Percentiles rank a stretch among this genome's conserved stretches.
Evolutionary conservation across 2,329 filamentous ascomycete genomes (phyloP).

Genomic region (Phialophora macrospora): DNA sequence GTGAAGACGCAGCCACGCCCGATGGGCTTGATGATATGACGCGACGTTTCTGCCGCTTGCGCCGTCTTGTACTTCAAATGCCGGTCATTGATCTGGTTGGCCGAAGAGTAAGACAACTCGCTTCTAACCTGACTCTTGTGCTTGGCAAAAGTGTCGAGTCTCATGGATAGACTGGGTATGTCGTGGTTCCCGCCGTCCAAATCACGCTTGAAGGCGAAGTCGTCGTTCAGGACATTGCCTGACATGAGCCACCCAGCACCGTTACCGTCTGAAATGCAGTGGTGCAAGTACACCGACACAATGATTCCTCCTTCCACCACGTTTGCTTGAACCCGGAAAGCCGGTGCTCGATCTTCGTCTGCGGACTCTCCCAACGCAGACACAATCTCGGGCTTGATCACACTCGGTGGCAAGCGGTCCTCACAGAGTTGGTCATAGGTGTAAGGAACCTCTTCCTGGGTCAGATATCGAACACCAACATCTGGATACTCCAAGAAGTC

Average conservation of each 20-base stretch:
- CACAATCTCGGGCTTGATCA: constrained; percentile 36
- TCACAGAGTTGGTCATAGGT: constrained; percentile 37
- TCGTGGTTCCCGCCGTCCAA: constrained; percentile 24
- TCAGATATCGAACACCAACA: constrained; percentile 33
- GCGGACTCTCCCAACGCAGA: constrained; percentile 35
- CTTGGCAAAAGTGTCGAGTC: constrained; percentile 34
- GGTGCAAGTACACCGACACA: constrained; percentile 38
- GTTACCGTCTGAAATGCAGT: constrained; percentile 39
- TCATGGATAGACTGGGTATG: constrained; percentile 25
- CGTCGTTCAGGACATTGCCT: constrained; percentile 34
- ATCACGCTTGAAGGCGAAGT: constrained; percentile 32
- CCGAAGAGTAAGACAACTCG: constrained; percentile 32
- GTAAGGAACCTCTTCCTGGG: constrained; percentile 31
- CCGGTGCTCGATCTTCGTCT: constrained; percentile 34
- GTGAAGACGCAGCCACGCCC: constrained; percentile 37
- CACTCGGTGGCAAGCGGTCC: constrained; percentile 33
- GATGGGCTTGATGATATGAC: constrained; percentile 17
- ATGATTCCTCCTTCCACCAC: constrained; percentile 38
- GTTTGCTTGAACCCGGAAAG: constrained; percentile 38
- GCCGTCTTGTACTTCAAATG: constrained; percentile 29
- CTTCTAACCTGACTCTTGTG: constrained; percentile 33
- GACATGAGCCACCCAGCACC: constrained; percentile 35
- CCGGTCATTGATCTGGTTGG: constrained; percentile 33
- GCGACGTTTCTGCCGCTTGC: constrained; percentile 6
- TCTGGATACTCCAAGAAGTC: constrained; percentile 36